Evolutionary conservation across 345 rosid species (phyloP), one percentile per base, ranked within the genome.

Genomic region (Eucalyptus pauciflora): DNA sequence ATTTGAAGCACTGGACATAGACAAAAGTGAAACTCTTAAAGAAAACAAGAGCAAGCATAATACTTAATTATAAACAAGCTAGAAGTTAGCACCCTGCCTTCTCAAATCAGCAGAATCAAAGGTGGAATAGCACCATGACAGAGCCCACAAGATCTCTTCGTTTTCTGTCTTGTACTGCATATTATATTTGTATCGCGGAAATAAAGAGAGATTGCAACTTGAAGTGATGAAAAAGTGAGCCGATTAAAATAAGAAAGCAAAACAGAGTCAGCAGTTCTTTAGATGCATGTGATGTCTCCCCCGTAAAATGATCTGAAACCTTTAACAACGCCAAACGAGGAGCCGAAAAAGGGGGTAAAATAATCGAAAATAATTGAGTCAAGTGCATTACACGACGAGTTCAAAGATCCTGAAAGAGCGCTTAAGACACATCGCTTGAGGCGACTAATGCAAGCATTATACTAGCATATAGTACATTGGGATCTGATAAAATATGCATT

Each of bases 401-500:
- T 88, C 89, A 83, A 91, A 93, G 99, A 95, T 97, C 97, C 98
- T 91, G 86, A 91, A 93, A 95, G 90, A 56, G 88, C 95, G 98
- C 93, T 88, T 20, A 51, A 43, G 56, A 89, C 96, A 95, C 97
- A 91, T 95, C 97, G 91, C 89, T 89, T 37, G 8, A 52, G 87
- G 86, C 18, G 56, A 89, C 50, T 67, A 20, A 51, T 5, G 25
- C 14, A 69, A 67, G 76, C 46, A 46, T 48, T n/a, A 50, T 51
- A 10, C 43, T 12, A 51, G 85, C 86, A 51, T 27, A 71, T 22
- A 87, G 48, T 50, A 20, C 89, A 22, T 86, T 15, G 62, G 52
- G 88, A 87, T 48, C 29, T 46, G 80, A 52, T 29, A 27, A 71
- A 13, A 4, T 22, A 11, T 76, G 83, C 83, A 76, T 76, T 69